A percentile compares a stretch with the other conserved stretches of the same genome.
Evolutionary conservation across 257 asterid genomes (phyloP).

Genomic region (Solanum rostratum): DNA sequence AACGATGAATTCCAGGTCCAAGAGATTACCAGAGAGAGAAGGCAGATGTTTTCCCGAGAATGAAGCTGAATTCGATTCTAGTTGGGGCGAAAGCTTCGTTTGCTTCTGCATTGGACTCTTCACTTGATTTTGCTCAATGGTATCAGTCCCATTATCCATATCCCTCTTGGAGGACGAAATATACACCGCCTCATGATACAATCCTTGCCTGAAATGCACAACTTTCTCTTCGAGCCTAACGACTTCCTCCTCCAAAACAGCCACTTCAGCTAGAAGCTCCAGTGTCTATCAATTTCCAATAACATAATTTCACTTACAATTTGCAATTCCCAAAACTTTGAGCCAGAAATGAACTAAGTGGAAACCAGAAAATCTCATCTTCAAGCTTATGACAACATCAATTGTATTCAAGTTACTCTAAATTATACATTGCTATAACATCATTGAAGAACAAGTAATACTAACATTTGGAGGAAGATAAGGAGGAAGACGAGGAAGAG

Average conservation of each 20-base stretch:
- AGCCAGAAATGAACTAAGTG: background rate
- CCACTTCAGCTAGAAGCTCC: conserved; percentile 96
- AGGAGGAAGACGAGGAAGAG: conserved; percentile 93
- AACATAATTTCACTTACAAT: background rate
- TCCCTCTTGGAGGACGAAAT: conserved; percentile 58
- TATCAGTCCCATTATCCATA: conserved; percentile 35
- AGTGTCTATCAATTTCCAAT: conserved; percentile 39
- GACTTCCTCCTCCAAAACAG: conserved; percentile 96
- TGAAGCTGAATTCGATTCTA: conserved; percentile 17
- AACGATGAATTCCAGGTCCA: background rate
- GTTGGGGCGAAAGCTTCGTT: conserved; percentile 29
- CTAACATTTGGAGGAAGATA: conserved; percentile 79
- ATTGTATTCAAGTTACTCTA: background rate
- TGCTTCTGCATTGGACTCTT: conserved; percentile 35
- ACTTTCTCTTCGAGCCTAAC: conserved; percentile 88
- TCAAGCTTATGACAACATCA: background rate
- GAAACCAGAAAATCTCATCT: background rate
- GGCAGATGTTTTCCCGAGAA: conserved; percentile 15
- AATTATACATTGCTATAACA: background rate
- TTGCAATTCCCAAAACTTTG: background rate
- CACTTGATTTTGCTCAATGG: conserved; percentile 15
- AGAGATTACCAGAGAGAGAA: conserved; percentile 28
- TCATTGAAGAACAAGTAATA: background rate
- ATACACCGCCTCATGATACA: conserved; percentile 81
- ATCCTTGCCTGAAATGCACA: conserved; percentile 71